A percentile compares a stretch with the other conserved stretches of the same genome.
Conservation (phyloP, 1,284 basidiomycete genomes). For the Leucoagaricus sp. region DNA sequence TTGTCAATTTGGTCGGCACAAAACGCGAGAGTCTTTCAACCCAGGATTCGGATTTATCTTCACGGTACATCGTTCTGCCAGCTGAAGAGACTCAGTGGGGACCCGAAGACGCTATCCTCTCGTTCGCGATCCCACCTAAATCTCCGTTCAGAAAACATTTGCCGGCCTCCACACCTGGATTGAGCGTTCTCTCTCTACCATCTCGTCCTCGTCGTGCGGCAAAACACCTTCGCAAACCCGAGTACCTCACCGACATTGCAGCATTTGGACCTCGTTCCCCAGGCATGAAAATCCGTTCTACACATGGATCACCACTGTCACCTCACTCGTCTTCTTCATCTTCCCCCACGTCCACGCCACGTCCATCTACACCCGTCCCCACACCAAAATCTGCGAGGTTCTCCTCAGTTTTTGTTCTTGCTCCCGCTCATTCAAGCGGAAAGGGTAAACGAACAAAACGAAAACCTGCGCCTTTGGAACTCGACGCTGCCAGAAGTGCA, state of each 20-base stretch:
- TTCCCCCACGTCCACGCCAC: constrained; percentile 25
- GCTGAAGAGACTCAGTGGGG: constrained; percentile 29
- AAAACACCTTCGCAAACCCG: constrained; percentile 43
- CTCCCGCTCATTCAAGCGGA: constrained; percentile 1
- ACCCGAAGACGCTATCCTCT: constrained; percentile 21
- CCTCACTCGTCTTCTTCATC: background rate
- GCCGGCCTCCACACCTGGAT: constrained; percentile 22
- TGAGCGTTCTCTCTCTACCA: constrained; percentile 37
- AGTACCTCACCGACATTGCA: constrained; percentile 40
- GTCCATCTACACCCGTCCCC: constrained; percentile 33
- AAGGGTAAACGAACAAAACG: constrained; percentile 34
- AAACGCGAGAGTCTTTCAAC: constrained; percentile 49
- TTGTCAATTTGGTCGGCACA: constrained; percentile 30
- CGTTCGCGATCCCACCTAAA: constrained; percentile 23
- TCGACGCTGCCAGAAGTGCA: constrained; percentile 23
- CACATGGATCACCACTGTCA: background rate
- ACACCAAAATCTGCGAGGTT: constrained; percentile 16
- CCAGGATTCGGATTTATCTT: constrained; percentile 54
- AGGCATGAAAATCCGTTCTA: constrained; percentile 10
- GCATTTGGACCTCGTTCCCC: constrained; percentile 28
- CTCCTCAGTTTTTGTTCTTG: constrained; percentile 23
- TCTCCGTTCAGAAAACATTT: constrained; percentile 14
- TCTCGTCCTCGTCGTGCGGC: constrained; percentile 39
- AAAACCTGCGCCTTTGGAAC: constrained; percentile 47
- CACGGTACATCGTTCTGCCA: constrained; percentile 46